phyloP scores from a whole-genome alignment of 2,329 filamentous ascomycete species.

The Trichoderma gracile region DNA sequence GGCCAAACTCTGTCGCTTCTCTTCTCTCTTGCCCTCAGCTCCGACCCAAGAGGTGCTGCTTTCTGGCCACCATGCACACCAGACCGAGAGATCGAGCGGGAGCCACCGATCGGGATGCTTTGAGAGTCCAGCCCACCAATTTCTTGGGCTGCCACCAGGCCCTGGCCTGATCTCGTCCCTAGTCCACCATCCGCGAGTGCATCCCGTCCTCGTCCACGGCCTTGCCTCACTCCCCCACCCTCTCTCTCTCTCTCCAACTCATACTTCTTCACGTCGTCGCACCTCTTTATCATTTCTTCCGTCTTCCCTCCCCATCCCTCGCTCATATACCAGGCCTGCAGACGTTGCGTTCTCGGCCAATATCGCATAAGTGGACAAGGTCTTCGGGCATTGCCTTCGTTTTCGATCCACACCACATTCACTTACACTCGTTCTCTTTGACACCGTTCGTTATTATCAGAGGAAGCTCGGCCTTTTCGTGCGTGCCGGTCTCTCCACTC shows the following conservation, averaged over 20 bases:
- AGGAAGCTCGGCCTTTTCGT: background rate
- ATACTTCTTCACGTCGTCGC: constrained; percentile 21
- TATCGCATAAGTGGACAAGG: constrained; percentile 17
- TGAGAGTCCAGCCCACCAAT: constrained; percentile 5
- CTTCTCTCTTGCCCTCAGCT: constrained; percentile 7
- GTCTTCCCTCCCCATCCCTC: constrained; percentile 6
- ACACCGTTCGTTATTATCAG: constrained; percentile 4
- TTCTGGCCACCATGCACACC: constrained; percentile 8
- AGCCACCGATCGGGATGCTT: constrained; percentile 26
- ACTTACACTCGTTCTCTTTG: constrained; percentile 26
- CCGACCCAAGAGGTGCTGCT: constrained; percentile 1
- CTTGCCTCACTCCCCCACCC: constrained; percentile 20
- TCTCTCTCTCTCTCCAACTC: constrained; percentile 16
- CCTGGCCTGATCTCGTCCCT: constrained; percentile 17
- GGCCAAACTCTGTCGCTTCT: constrained; percentile 13
- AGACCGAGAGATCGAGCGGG: constrained; percentile 29
- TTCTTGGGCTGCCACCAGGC: constrained; percentile 18
- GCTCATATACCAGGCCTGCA: constrained; percentile 3
- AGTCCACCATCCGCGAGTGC: constrained; percentile 11
- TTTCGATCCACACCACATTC: constrained; percentile 22
- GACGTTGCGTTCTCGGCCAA: constrained; percentile 13
- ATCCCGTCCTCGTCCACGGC: constrained; percentile 18
- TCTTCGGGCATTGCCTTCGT: constrained; percentile 17
- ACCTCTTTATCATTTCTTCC: constrained; percentile 23
- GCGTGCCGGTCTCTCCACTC: background rate